Evolutionary conservation across 2,329 filamentous ascomycete species (phyloP).

Genomic region (Cladosporium cucumerinum): DNA sequence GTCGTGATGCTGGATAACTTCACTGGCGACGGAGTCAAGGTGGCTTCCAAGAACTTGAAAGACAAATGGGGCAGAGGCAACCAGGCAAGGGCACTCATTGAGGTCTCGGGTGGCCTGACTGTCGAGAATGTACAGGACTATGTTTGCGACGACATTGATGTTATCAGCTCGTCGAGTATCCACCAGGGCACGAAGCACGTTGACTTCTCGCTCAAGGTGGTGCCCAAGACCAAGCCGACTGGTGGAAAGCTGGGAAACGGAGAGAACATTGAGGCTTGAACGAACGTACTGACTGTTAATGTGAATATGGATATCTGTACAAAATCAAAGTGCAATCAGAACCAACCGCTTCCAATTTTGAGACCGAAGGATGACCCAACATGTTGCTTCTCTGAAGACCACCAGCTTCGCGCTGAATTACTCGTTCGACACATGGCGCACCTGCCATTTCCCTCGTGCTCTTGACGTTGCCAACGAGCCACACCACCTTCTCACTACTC

Average conservation of each 20-base stretch:
- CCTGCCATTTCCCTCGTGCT: background rate
- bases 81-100: conserved; percentile 62
- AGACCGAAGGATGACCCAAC: background rate
- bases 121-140: conserved; percentile 79
- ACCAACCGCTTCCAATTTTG: background rate
- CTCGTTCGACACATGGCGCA: background rate
- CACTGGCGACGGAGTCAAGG: conserved; percentile 69
- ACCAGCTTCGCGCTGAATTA: background rate
- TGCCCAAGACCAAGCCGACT: conserved; percentile 38
- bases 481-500: background rate
- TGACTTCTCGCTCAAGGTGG: conserved; percentile 93
- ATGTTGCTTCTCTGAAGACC: background rate
- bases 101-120: conserved; percentile 88
- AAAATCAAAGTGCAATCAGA: background rate
- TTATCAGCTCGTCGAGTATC: conserved; percentile 93
- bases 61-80: conserved; percentile 67
- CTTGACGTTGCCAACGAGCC: background rate
- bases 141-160: conserved; percentile 81
- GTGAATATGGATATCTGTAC: background rate
- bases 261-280: conserved; percentile 10
- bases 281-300: background rate
- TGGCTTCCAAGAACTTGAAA: conserved; percentile 72
- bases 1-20: conserved; percentile 99
- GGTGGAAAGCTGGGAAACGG: conserved; percentile 7
- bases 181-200: conserved; percentile 93